Percentiles rank a stretch among this genome's conserved stretches.
Evolutionary conservation across 2,329 filamentous ascomycete genomes (phyloP).

Genomic region (Penicillium crustosum): DNA sequence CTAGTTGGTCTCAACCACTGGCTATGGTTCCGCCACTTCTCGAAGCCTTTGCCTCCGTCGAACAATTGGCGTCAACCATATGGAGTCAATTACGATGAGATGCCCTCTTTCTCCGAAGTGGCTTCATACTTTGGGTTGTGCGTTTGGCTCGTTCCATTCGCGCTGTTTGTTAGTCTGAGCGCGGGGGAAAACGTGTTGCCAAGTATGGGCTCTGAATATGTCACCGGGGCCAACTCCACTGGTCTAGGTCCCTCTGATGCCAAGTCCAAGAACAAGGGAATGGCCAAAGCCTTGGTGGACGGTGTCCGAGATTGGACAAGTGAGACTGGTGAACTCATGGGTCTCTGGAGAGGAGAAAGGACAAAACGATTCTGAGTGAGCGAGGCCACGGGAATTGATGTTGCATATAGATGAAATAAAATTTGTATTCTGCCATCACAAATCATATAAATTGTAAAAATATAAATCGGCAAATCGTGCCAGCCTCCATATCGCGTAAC

Average conservation of each 20-base stretch:
- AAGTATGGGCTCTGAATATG: constrained; percentile 79
- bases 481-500: constrained; percentile 1
- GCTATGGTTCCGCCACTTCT: constrained; percentile 94
- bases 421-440: neutral
- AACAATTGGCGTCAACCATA: constrained; percentile 41
- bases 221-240: constrained; percentile 49
- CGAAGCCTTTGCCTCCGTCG: constrained; percentile 54
- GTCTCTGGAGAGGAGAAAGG: constrained; percentile 60
- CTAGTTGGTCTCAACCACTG: constrained; percentile 90
- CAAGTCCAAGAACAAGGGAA: constrained; percentile 54
- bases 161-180: constrained; percentile 89
- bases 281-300: constrained; percentile 65
- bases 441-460: constrained; percentile 1
- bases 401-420: constrained; percentile 7
- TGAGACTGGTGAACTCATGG: constrained; percentile 63
- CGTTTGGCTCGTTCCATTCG: constrained; percentile 95
- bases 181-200: constrained; percentile 94
- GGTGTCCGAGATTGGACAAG: constrained; percentile 60
- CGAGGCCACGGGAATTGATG: constrained; percentile 1
- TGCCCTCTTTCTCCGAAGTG: constrained; percentile 89
- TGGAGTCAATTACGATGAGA: constrained; percentile 44
- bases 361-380: constrained; percentile 47
- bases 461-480: constrained; percentile 1
- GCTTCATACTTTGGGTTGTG: constrained; percentile 94
- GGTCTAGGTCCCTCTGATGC: constrained; percentile 34